Base-by-base conservation (phyloP, 768 basidiomycete genomes). In the Exidia glandulosa region DNA sequence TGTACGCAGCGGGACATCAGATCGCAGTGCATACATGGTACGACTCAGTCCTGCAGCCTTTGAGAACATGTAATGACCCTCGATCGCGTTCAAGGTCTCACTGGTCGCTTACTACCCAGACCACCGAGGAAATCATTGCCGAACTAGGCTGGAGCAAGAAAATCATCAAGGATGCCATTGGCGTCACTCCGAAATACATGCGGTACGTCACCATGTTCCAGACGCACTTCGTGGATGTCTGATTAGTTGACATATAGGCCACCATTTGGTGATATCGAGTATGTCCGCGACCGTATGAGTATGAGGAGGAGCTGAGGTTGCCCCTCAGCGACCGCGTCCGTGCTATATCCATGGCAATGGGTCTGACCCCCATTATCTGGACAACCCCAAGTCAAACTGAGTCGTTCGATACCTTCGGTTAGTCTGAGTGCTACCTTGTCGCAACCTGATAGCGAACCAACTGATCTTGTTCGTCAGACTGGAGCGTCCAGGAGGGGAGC, bases 31-130 rank as follows among this genome's bases (percentile, higher is more conserved):
- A 71, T 67, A 73, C 72, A 14, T 78, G 75, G 75, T 90, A 89
- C 1, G 94, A 95, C 70, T 65, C 75, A 75, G 70, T 75, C 76
- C 37, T 74, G 73, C 1, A 45, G 9, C 56, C 14, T 30, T 23
- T 69, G 29, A 66, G 66, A 63, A 60, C 67, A 72, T 56, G 66
- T 72, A 7, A 68, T 71, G 59, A 57, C 69, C 33, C 61, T 33
- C 58, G 45, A 32, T 36, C 34, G 16, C 61, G 52, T 2, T 37
- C 57, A 61, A 86, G 86, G 73, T 69, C 71, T 14, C 76, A 77
- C 66, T 65, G 71, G 12, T 45, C 54, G 1, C 30, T 19, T 63
- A 60, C 66, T 2, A 61, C 61, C 12, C 61, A 64, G 13, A 70
- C 75, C 57, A 77, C 77, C 65, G 75, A 76, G 67, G 61, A 76